Base-by-base conservation (phyloP, 2,329 filamentous ascomycete species). In the Rutstroemia sydowiana region DNA sequence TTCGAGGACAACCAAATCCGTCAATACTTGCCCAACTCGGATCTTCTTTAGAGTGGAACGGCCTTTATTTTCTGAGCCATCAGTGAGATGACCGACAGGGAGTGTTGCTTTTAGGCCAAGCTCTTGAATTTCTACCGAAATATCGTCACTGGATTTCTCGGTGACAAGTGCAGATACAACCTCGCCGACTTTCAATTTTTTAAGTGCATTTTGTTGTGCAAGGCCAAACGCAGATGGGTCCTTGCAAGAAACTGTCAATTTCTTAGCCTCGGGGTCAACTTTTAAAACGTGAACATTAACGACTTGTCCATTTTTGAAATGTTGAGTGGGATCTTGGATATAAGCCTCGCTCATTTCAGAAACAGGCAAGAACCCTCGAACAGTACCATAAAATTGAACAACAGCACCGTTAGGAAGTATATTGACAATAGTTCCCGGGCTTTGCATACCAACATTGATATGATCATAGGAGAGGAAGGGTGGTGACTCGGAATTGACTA, bases 301-400 rank as follows among this genome's bases (percentile, higher is more conserved):
- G 1, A 95, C 92, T 67, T 98, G 93, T 0, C 93, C 95, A 40
- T 83, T 71, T 32, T 85, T 83, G 73, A 98, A 98, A 69, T 97
- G 91, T 63, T 95, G 84, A 42, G 80, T 81, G 4, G 93, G 90
- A 63, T 96, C 87, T 59, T 86, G 81, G 63, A 98, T 96, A 65
- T 86, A 96, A 10, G 91, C 90, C 67, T 98, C 93, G 66, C 93
- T 97, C 93, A 98, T 98, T 70, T 98, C 92, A 1, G 88, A 88
- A 0, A 95, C 84, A 2, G 93, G 93, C 50, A 98, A 76, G 72
- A 95, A 98, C 8, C 87, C 95, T 58, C 82, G 81, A 18, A 98
- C 75, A 8, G 76, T 71, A 16, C 89, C 89, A 63, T 95, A 98
- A 70, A 97, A 98, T 65, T 95, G 89, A 48, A 98, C 86, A 16